These are phyloP conservation scores for Podaxis sp. DNA, from an alignment of 768 basidiomycete genomes.

Conservation along the genomic window DNA sequence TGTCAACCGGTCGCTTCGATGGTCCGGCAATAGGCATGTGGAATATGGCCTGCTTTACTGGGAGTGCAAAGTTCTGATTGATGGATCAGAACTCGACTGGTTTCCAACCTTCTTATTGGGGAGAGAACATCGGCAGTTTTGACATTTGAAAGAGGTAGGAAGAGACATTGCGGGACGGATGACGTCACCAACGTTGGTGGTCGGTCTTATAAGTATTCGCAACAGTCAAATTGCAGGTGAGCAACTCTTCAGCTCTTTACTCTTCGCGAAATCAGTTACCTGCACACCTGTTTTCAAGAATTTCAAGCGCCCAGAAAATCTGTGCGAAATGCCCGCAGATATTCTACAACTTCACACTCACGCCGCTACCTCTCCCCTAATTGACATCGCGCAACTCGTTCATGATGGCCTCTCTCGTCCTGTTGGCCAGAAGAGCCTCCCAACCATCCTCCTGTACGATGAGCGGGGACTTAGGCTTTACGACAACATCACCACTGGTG, in stretches of 20 bases:
- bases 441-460: conserved; percentile 84
- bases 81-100: not conserved
- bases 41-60: not conserved
- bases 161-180: not conserved
- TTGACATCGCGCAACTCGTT: conserved; percentile 43
- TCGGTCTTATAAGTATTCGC: not conserved
- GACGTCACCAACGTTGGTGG: conserved; percentile 1
- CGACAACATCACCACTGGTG: conserved; percentile 78
- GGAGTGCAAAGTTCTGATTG: not conserved
- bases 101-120: not conserved
- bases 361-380: conserved; percentile 24
- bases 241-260: not conserved
- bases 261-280: not conserved
- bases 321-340: conserved; percentile 36
- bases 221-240: not conserved
- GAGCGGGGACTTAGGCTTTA: conserved; percentile 82
- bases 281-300: not conserved
- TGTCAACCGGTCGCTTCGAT: not conserved
- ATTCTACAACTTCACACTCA: conserved; percentile 48
- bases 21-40: not conserved
- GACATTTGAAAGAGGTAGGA: not conserved
- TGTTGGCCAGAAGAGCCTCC: conserved; percentile 55
- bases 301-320: not conserved
- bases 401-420: conserved; percentile 52
- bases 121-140: not conserved